phyloP scores from a whole-genome alignment of 2,329 filamentous ascomycete species.

The Coniochaeta sp. region DNA sequence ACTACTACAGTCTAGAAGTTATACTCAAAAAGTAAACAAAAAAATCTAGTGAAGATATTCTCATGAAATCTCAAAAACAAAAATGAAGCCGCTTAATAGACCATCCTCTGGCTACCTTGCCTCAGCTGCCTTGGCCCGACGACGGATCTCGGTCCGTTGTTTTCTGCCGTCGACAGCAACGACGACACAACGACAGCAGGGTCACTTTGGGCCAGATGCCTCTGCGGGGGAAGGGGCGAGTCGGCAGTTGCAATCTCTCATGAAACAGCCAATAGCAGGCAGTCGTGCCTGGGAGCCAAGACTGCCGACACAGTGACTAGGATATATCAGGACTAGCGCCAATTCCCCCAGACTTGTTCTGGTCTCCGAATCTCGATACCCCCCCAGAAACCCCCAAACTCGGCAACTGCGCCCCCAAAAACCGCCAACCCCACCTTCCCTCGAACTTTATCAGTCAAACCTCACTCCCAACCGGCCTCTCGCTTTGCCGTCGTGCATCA shows the following conservation, averaged over 20 bases:
- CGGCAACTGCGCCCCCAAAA: background rate
- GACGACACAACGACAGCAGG: no score
- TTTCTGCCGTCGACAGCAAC: background rate
- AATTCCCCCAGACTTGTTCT: background rate
- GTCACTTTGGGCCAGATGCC: background rate
- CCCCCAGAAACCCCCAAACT: background rate
- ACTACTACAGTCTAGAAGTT: no score
- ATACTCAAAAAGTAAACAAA: no score
- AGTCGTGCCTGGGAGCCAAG: background rate
- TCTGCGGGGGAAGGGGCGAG: background rate
- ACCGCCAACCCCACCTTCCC: background rate
- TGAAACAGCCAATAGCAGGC: background rate
- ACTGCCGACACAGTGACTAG: background rate
- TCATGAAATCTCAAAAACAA: no score
- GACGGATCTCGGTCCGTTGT: background rate
- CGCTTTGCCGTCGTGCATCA: background rate
- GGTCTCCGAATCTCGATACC: background rate
- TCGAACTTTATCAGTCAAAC: slow-evolving; percentile 13
- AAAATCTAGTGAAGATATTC: no score
- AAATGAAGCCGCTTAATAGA: background rate
- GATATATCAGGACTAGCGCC: background rate
- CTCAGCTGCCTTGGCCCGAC: background rate
- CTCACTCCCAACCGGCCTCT: background rate
- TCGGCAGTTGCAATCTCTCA: background rate
- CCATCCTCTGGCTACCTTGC: background rate